These are phyloP conservation scores for Heterobasidion parviporum DNA, from an alignment of 1,284 basidiomycete genomes.

Conservation along the genomic window DNA sequence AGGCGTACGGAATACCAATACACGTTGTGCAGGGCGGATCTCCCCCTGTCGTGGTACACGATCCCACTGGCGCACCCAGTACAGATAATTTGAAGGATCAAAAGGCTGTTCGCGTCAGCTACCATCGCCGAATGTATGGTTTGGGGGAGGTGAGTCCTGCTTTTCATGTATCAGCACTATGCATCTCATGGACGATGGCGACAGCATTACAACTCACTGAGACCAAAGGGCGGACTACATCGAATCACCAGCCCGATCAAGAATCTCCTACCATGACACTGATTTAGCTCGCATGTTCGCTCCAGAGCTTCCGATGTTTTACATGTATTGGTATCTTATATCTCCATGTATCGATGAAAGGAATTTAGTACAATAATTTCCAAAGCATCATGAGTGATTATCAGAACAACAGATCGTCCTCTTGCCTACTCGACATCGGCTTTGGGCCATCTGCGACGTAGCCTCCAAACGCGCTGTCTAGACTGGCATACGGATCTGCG, in stretches of 20 bases:
- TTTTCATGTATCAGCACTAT: not conserved
- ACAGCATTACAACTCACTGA: constrained; percentile 84
- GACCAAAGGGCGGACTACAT: constrained; percentile 40
- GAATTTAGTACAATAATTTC: not conserved
- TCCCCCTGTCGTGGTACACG: constrained; percentile 80
- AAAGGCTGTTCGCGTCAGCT: constrained; percentile 70
- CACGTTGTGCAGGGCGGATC: constrained; percentile 84
- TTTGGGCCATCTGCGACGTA: constrained; percentile 59
- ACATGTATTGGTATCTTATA: not conserved
- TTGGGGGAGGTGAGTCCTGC: constrained; percentile 73
- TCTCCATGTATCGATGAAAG: not conserved
- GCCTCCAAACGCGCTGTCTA: constrained; percentile 63
- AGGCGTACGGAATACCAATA: constrained; percentile 82
- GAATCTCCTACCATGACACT: constrained; percentile 23
- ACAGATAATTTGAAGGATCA: constrained; percentile 26
- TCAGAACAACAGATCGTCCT: constrained; percentile 2
- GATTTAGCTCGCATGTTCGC: not conserved
- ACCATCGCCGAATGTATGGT: constrained; percentile 88
- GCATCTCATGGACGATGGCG: constrained; percentile 3
- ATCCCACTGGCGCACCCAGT: constrained; percentile 35
- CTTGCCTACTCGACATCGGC: constrained; percentile 20
- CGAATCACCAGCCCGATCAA: constrained; percentile 34
- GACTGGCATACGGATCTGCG: constrained; percentile 65
- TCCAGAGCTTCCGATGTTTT: no score
- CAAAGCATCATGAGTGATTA: constrained; percentile 2